Evolutionary conservation across 176 grass and related monocot species (phyloP).

Genomic region (Hsuehochloa calcarea): DNA sequence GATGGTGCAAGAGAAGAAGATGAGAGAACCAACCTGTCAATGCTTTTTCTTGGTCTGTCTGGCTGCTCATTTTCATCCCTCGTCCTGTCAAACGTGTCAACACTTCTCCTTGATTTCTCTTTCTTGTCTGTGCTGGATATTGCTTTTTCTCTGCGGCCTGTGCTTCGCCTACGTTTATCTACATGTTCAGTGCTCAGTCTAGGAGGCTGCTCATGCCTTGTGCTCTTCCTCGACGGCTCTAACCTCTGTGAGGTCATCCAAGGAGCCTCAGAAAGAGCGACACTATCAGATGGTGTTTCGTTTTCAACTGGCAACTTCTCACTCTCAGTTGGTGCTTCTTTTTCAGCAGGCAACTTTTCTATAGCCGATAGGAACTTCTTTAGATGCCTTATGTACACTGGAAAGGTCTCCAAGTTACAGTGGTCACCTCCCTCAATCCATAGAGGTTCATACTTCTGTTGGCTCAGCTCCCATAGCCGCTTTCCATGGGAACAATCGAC

Average conservation of each 20-base stretch:
- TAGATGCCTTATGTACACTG: slow-evolving; percentile 74
- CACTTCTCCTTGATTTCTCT: slow-evolving; percentile 70
- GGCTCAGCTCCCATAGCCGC: slow-evolving; percentile 76
- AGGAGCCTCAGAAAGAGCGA: slow-evolving; percentile 44
- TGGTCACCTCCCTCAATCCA: slow-evolving; percentile 91
- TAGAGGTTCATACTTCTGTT: slow-evolving; percentile 88
- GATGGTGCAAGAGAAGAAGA: slow-evolving; percentile 1
- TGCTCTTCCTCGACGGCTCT: slow-evolving; percentile 45
- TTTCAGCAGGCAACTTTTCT: slow-evolving; percentile 48
- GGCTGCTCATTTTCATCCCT: slow-evolving; percentile 43
- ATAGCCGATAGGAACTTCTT: slow-evolving; percentile 70
- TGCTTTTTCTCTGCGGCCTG: slow-evolving; percentile 51
- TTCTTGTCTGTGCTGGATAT: slow-evolving; percentile 47
- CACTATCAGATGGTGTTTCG: slow-evolving; percentile 26
- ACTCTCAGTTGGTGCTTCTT: slow-evolving; percentile 22
- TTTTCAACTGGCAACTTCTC: slow-evolving; percentile 40
- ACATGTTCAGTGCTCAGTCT: slow-evolving; percentile 12
- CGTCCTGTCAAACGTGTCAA: slow-evolving; percentile 45
- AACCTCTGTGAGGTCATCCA: slow-evolving; percentile 44
- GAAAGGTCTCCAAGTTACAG: slow-evolving; percentile 71
- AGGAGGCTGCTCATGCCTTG: slow-evolving; percentile 34
- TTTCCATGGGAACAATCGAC: slow-evolving; percentile 81
- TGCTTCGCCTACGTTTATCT: slow-evolving; percentile 56
- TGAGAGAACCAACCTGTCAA: slow-evolving; percentile 60
- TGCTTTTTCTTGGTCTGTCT: slow-evolving; percentile 91